These are phyloP conservation scores for Isabelozyma heimii DNA, from an alignment of 805 yeast genomes.

Conservation along the genomic window DNA sequence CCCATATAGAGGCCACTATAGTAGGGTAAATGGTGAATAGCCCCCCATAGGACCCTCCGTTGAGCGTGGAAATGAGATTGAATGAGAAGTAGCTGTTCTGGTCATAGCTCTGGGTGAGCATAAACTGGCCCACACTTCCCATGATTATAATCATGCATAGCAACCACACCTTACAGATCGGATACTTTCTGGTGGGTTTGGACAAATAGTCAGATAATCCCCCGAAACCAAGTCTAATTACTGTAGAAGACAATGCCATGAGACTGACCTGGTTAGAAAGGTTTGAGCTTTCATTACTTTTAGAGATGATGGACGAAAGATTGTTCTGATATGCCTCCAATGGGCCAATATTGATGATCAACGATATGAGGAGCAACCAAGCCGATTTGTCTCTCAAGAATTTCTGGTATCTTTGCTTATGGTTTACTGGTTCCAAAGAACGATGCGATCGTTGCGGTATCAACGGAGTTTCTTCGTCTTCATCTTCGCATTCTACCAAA, in stretches of 20 bases:
- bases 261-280: conserved; percentile 53
- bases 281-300: conserved; percentile 8
- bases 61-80: conserved; percentile 39
- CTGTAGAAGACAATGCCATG: conserved; percentile 67
- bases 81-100: conserved; percentile 15
- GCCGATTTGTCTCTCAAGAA: conserved; percentile 56
- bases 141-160: conserved; percentile 20
- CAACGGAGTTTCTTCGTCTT: conserved; percentile 17
- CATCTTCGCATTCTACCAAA: conserved; percentile 4
- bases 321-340: conserved; percentile 82
- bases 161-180: conserved; percentile 33
- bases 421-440: conserved; percentile 36
- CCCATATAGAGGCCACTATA: conserved; percentile 80
- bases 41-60: conserved; percentile 79
- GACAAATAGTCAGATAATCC: conserved; percentile 60
- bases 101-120: conserved; percentile 1
- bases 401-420: conserved; percentile 27
- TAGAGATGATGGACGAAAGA: conserved; percentile 62
- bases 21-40: conserved; percentile 86
- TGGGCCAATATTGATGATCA: conserved; percentile 75
- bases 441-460: conserved; percentile 26
- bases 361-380: conserved; percentile 59
- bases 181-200: conserved; percentile 21
- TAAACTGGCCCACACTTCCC: conserved; percentile 32
- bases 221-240: conserved; percentile 67